A percentile compares a stretch with the other conserved stretches of the same genome.
Evolutionary conservation across 441 rosid species (phyloP).

Genomic region (Dalechampia spathulata): DNA sequence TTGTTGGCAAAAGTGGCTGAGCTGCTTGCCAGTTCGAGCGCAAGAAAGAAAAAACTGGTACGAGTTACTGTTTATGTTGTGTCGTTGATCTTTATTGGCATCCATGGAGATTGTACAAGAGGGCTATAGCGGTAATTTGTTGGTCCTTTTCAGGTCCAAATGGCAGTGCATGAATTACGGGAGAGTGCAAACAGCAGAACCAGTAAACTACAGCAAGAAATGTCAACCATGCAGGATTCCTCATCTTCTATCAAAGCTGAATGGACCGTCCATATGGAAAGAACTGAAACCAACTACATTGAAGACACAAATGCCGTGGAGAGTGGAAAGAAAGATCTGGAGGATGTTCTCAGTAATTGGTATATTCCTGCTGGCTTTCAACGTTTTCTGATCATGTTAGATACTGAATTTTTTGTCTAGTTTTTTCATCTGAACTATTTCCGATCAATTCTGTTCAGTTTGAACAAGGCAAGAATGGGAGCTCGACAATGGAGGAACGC

Average conservation of each 20-base stretch:
- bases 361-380: slow-evolving; percentile 20
- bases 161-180: slow-evolving; percentile 80
- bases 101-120: slow-evolving; percentile 3
- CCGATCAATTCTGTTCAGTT: slow-evolving; percentile 35
- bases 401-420: background rate
- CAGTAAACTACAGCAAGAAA: slow-evolving; percentile 69
- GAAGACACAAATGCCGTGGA: slow-evolving; percentile 75
- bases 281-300: slow-evolving; percentile 62
- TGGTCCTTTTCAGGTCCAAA: slow-evolving; percentile 59
- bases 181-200: slow-evolving; percentile 77
- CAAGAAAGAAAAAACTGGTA: slow-evolving; percentile 83
- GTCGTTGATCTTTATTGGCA: background rate
- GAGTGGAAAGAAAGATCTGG: slow-evolving; percentile 66
- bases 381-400: background rate
- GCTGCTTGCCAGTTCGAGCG: slow-evolving; percentile 67
- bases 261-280: slow-evolving; percentile 81
- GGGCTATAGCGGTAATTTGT: slow-evolving; percentile 1
- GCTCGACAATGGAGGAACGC: slow-evolving; percentile 84
- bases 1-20: slow-evolving; percentile 87
- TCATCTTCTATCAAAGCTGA: slow-evolving; percentile 63
- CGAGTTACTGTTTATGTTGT: background rate
- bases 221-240: slow-evolving; percentile 87
- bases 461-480: slow-evolving; percentile 70
- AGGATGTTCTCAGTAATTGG: slow-evolving; percentile 79
- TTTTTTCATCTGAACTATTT: slow-evolving; percentile 15